phyloP scores from a whole-genome alignment of 1,284 basidiomycete species.

The Malassezia cuniculi region DNA sequence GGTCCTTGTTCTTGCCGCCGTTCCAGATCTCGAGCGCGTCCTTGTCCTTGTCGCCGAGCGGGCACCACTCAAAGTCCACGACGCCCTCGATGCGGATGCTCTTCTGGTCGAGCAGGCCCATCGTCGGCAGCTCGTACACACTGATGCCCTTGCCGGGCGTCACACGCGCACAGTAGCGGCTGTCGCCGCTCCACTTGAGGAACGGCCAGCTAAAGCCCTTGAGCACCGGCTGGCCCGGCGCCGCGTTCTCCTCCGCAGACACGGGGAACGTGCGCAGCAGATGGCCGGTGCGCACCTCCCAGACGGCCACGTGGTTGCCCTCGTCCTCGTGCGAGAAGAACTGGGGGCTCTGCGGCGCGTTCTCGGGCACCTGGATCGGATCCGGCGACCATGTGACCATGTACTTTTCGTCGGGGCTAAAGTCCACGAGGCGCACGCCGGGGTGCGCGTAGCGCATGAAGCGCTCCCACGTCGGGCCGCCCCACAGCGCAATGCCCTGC shows the following conservation, averaged over 20 bases:
- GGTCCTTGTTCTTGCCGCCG: conserved; percentile 13
- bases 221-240: conserved; percentile 45
- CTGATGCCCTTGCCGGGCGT: conserved; percentile 85
- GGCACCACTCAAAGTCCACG: conserved; percentile 98
- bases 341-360: conserved; percentile 51
- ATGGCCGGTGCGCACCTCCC: conserved; percentile 88
- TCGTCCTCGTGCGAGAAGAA: conserved; percentile 88
- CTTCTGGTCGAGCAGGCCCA: conserved; percentile 93
- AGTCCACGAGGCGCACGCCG: conserved; percentile 87
- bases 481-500: conserved; percentile 92
- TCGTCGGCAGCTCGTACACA: conserved; percentile 84
- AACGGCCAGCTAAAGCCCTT: conserved; percentile 75
- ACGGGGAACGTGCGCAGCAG: conserved; percentile 82
- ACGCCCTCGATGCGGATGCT: conserved; percentile 96
- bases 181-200: conserved; percentile 95
- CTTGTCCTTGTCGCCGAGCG: conserved; percentile 67
- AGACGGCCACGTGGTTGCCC: conserved; percentile 91
- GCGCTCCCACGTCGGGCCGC: conserved; percentile 72
- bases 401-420: conserved; percentile 93
- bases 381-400: conserved; percentile 97
- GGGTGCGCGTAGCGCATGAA: conserved; percentile 88
- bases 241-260: conserved; percentile 41
- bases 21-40: conserved; percentile 31
- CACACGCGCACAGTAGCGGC: conserved; percentile 80
- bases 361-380: conserved; percentile 74